Base-by-base conservation (phyloP, 345 rosid genomes). In the Linum usitatissimum region DNA sequence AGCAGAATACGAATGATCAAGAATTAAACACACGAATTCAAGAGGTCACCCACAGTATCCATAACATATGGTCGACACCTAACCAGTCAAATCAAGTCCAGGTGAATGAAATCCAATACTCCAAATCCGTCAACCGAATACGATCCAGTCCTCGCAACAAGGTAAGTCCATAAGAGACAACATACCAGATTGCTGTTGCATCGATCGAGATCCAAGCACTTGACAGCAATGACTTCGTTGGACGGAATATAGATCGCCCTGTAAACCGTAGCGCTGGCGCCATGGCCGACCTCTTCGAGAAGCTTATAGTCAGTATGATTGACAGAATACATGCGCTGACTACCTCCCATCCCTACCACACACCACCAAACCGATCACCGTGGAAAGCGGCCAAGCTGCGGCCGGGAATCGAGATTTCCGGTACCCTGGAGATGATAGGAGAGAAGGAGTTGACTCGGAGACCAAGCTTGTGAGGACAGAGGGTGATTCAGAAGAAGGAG, bases 181-280 rank as follows among this genome's bases (percentile, higher is more conserved):
- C n/a, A 30, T 40, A 94, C 99, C 88, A 94, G 89, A 73, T 90
- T 88, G 76, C 88, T 85, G 53, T 83, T 86, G 79, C 97, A 94
- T n/a, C 99, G 97, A 84, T 90, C 97, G 80, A 94, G 99, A 88
- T 94, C 99, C 85, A 94, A 81, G 70, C 95, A 85, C 72, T 94
- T 94, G 65, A 94, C 80, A 17, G 99, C 99, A 60, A 94, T 82
- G 64, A 90, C 77, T 55, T 88, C 86, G 42, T 94, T 90, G 65
- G 68, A 62, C 3, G 96, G 97, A 40, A 90, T 77, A 77, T 79
- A 90, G 89, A 90, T 88, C 88, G 99, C 97, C 64, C 90, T 71
- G 70, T 75, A 86, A 4, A 94, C 99, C 31, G 84, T 82, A 19
- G 99, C 99, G 55, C 97, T 90, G 61, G 99, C 96, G 66, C 99